These are phyloP conservation scores for Enterospora canceri DNA, from an alignment of 371 early-diverging fungal genomes.

Conservation along the genomic window DNA sequence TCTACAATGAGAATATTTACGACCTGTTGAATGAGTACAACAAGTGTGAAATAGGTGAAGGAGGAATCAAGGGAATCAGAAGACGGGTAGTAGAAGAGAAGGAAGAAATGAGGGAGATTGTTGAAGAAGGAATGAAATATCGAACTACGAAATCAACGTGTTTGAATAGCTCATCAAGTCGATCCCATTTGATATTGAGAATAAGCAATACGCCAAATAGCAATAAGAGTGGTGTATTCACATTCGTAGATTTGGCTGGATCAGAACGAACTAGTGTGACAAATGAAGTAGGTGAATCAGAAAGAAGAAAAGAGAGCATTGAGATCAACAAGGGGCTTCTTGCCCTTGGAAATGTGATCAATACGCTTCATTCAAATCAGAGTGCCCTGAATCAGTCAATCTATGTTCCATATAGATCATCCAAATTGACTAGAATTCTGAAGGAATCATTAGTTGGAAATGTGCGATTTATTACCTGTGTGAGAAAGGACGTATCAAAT, in stretches of 20 bases:
- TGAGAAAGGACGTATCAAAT: constrained; percentile 63
- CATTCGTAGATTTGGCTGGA: constrained; percentile 97
- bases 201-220: constrained; percentile 60
- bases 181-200: constrained; percentile 93
- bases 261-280: constrained; percentile 88
- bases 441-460: constrained; percentile 80
- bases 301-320: constrained; percentile 73
- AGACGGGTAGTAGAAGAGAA: constrained; percentile 65
- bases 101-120: constrained; percentile 73
- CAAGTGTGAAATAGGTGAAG: constrained; percentile 66
- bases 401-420: constrained; percentile 84
- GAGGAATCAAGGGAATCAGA: constrained; percentile 71
- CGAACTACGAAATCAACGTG: constrained; percentile 80
- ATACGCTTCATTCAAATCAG: constrained; percentile 62
- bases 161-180: constrained; percentile 81
- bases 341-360: constrained; percentile 92
- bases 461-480: constrained; percentile 79
- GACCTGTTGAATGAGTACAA: constrained; percentile 69
- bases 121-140: constrained; percentile 65
- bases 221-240: constrained; percentile 2
- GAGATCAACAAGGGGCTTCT: constrained; percentile 88
- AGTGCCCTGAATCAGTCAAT: constrained; percentile 44
- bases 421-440: constrained; percentile 83
- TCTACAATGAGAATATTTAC: constrained; percentile 75
- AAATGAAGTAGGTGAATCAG: constrained; percentile 74